Conservation (phyloP, 106 monocot species). For the Platanthera guangdongensis region DNA sequence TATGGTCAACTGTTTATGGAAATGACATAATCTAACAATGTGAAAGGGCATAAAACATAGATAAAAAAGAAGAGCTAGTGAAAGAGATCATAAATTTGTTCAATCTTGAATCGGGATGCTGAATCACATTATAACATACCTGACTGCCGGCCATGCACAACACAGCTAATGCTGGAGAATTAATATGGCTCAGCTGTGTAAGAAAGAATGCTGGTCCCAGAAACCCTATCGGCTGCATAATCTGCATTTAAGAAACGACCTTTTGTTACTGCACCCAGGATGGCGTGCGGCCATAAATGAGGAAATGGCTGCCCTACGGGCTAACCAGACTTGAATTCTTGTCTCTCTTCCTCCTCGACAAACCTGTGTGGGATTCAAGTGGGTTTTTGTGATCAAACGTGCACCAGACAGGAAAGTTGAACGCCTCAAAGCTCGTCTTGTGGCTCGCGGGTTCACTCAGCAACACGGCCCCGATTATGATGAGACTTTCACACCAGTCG, state of each 20-base stretch:
- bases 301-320: no score
- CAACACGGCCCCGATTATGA: no score
- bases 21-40: not conserved
- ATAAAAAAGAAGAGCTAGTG: not conserved
- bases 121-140: slow-evolving; percentile 28
- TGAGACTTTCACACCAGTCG: no score
- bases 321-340: no score
- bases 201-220: slow-evolving; percentile 96
- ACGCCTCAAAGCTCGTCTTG: no score
- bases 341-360: no score
- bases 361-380: no score
- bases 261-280: no score
- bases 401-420: no score
- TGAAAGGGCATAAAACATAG: not conserved
- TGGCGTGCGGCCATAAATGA: no score
- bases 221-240: slow-evolving; percentile 98
- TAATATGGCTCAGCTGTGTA: slow-evolving; percentile 64
- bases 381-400: no score
- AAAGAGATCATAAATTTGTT: not conserved
- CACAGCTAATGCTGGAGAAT: slow-evolving; percentile 77
- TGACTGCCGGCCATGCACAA: slow-evolving; percentile 99
- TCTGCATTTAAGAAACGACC: slow-evolving; percentile 32
- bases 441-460: no score
- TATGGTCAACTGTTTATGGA: not conserved
- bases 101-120: not conserved